These are phyloP conservation scores for Diaporthe capsici DNA, from an alignment of 2,329 filamentous ascomycete species.

Conservation along the genomic window DNA sequence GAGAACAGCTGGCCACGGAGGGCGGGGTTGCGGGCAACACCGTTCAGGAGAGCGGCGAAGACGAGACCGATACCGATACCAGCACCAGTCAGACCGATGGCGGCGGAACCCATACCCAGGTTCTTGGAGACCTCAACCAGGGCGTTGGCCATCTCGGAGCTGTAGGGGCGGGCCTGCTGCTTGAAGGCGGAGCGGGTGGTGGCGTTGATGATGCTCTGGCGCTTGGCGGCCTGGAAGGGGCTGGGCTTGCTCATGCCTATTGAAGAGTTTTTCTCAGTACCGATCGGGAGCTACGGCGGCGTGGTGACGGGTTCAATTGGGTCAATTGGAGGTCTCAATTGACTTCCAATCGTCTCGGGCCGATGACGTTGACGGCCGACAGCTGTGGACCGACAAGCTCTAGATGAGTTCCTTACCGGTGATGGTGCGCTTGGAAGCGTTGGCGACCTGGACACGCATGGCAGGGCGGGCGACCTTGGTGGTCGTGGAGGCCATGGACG, in stretches of 20 bases:
- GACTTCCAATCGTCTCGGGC: conserved; percentile 38
- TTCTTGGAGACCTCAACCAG: conserved; percentile 94
- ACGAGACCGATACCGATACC: conserved; percentile 97
- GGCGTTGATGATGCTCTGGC: conserved; percentile 78
- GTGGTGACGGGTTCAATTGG: conserved; percentile 30
- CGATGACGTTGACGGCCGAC: conserved; percentile 42
- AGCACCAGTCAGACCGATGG: conserved; percentile 92
- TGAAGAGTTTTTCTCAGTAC: conserved; percentile 45
- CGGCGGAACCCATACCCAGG: conserved; percentile 89
- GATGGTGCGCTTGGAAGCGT: conserved; percentile 82
- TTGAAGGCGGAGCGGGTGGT: conserved; percentile 75
- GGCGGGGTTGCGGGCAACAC: conserved; percentile 93
- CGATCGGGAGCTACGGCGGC: conserved; percentile 33
- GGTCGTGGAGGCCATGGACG: conserved; percentile 81
- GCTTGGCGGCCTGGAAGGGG: conserved; percentile 82
- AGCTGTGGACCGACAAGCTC: conserved; percentile 42
- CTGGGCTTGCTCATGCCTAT: conserved; percentile 69
- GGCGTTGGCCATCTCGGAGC: conserved; percentile 88
- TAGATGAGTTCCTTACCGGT: conserved; percentile 68
- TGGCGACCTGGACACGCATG: conserved; percentile 74
- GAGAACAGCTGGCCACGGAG: conserved; percentile 97
- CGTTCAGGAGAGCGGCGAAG: conserved; percentile 90
- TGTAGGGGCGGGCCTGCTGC: conserved; percentile 78
- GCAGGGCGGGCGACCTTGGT: conserved; percentile 84
- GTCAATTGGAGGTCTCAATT: conserved; percentile 55